Percentiles rank a stretch among this genome's conserved stretches.
Conservation (phyloP, 1,284 basidiomycete genomes). For the Puccinia coronata region DNA sequence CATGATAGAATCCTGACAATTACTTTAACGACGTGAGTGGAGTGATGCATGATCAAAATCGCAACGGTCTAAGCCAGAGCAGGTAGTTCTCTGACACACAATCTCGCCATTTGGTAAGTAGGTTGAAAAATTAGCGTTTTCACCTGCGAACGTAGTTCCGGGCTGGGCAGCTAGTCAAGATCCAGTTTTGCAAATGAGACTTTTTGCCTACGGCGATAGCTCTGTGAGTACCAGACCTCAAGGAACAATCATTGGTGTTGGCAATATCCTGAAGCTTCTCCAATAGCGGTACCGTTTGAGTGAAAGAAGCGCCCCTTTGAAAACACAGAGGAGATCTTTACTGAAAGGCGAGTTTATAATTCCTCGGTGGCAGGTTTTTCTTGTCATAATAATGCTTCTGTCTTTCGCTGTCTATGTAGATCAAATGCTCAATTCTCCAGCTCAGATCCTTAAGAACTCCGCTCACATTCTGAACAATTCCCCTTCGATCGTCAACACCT, state of each 20-base stretch:
- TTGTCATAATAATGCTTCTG: background rate
- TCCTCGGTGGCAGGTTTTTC: background rate
- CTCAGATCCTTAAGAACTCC: slow-evolving; percentile 1
- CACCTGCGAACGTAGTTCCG: slow-evolving; percentile 27
- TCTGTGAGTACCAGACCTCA: background rate
- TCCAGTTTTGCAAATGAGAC: slow-evolving; percentile 39
- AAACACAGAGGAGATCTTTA: background rate
- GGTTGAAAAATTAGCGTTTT: slow-evolving; percentile 43
- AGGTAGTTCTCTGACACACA: background rate
- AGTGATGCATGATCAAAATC: background rate
- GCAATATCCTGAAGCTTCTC: background rate
- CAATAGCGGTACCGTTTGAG: background rate
- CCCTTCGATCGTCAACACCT: background rate
- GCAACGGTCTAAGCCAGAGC: background rate
- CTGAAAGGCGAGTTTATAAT: background rate
- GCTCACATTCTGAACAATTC: background rate
- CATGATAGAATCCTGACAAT: slow-evolving; percentile 34
- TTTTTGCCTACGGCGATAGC: slow-evolving; percentile 32
- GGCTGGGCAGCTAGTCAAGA: slow-evolving; percentile 40
- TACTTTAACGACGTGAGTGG: slow-evolving; percentile 36
- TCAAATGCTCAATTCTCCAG: background rate
- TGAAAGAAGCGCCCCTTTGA: background rate
- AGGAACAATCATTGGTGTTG: too few relatives aligned
- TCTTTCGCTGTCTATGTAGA: background rate
- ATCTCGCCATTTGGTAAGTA: background rate